These are phyloP conservation scores for Marsdenia floribunda DNA, from an alignment of 257 asterid species.

Conservation along the genomic window DNA sequence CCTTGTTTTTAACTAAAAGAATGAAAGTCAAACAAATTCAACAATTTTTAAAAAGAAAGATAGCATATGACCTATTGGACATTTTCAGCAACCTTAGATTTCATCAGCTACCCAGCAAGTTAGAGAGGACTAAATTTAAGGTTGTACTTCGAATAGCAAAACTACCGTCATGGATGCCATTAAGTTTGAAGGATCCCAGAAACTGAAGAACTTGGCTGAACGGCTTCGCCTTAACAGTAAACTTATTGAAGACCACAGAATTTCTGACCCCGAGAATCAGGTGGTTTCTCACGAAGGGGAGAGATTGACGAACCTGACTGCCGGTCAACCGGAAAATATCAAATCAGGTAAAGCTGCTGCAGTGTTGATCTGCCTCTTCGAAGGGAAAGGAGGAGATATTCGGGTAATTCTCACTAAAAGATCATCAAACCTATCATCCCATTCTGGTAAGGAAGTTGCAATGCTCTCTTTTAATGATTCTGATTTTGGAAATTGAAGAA, in stretches of 20 bases:
- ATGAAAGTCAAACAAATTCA: too few relatives aligned
- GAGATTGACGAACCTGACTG: background rate
- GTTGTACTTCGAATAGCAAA: background rate
- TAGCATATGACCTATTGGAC: background rate
- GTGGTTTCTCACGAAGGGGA: conserved; percentile 8
- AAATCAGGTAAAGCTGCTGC: conserved; percentile 53
- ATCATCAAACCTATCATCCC: conserved; percentile 58
- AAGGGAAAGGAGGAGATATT: conserved; percentile 47
- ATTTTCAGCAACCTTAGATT: background rate
- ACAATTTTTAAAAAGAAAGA: too few relatives aligned
- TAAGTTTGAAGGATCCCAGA: conserved; percentile 30
- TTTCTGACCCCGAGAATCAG: background rate
- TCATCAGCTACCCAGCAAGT: background rate
- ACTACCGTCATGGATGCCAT: conserved; percentile 25
- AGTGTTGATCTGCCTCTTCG: conserved; percentile 66
- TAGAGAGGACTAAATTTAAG: background rate
- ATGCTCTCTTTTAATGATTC: background rate
- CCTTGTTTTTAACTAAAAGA: too few relatives aligned
- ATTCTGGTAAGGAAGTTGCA: conserved; percentile 40
- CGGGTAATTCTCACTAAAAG: conserved; percentile 78
- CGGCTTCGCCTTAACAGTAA: conserved; percentile 30
- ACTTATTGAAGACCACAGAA: conserved; percentile 1
- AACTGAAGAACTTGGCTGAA: conserved; percentile 34
- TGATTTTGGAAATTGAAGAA: too few relatives aligned
- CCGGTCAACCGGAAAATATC: conserved; percentile 10